Evolutionary conservation across 2,329 filamentous ascomycete species (phyloP).

Genomic region (Venturia asperata): DNA sequence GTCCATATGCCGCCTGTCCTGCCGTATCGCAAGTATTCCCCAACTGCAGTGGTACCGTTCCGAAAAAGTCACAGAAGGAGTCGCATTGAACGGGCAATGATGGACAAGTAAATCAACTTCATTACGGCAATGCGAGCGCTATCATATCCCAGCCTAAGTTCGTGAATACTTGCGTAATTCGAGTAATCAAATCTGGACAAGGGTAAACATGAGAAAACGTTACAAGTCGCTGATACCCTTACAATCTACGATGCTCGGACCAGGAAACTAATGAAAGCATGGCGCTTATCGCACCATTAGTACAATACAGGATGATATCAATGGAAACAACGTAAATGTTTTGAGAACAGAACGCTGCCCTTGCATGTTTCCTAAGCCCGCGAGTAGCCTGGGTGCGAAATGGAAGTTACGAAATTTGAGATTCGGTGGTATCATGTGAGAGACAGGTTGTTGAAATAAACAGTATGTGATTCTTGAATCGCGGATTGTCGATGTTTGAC

Average conservation of each 20-base stretch:
- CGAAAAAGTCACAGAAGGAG: background rate
- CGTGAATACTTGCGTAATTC: background rate
- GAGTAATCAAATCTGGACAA: background rate
- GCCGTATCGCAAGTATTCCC: conserved; percentile 29
- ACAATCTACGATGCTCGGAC: background rate
- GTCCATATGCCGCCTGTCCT: conserved; percentile 43
- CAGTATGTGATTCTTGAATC: background rate
- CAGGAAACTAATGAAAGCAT: background rate
- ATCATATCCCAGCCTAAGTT: background rate
- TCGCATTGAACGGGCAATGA: background rate
- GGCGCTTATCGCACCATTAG: background rate
- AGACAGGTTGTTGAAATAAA: background rate
- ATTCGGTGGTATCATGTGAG: background rate
- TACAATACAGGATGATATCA: background rate
- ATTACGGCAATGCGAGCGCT: background rate
- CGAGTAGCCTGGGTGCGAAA: background rate
- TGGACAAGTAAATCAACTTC: background rate
- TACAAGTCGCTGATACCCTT: background rate
- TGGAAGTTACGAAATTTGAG: background rate
- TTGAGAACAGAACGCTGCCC: background rate
- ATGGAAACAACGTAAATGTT: background rate
- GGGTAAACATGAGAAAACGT: background rate
- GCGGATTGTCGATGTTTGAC: background rate
- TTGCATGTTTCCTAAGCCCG: background rate
- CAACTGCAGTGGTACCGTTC: too few relatives aligned